These are phyloP conservation scores for Paraphaeosphaeria sporulosa DNA, from an alignment of 2,329 filamentous ascomycete genomes.

Conservation along the genomic window DNA sequence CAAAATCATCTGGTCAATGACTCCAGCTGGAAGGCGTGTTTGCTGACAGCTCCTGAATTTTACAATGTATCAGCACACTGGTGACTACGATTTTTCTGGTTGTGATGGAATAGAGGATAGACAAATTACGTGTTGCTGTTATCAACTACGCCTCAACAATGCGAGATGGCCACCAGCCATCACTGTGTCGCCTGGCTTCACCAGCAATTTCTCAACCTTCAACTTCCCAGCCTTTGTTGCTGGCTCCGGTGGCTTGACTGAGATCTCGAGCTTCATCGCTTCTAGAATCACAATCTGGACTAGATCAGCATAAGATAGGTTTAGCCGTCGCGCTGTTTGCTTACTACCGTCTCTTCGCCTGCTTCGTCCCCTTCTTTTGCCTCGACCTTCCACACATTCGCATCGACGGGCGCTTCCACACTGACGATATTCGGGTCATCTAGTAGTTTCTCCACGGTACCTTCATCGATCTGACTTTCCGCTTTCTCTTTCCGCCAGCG, in stretches of 20 bases:
- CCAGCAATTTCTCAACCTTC: constrained; percentile 52
- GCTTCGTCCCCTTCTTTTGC: constrained; percentile 49
- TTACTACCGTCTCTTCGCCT: constrained; percentile 42
- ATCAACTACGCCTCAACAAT: constrained; percentile 23
- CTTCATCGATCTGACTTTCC: constrained; percentile 55
- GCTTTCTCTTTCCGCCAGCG: constrained; percentile 55
- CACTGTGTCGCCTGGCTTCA: constrained; percentile 52
- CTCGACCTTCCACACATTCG: constrained; percentile 56
- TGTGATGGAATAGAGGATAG: neutral
- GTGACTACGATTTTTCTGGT: too few species aligned
- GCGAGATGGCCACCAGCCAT: constrained; percentile 46
- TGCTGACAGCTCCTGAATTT: too few species aligned
- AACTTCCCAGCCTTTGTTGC: constrained; percentile 25
- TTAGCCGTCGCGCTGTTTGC: neutral
- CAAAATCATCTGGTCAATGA: too few species aligned
- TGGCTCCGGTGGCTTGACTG: constrained; percentile 50
- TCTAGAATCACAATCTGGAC: constrained; percentile 52
- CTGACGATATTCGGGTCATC: constrained; percentile 50
- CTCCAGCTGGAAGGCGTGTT: too few species aligned
- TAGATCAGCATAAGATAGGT: constrained; percentile 12
- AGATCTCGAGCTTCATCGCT: constrained; percentile 58
- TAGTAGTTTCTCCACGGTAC: constrained; percentile 59
- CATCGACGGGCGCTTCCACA: constrained; percentile 54
- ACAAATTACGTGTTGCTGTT: neutral
- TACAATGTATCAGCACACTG: too few species aligned